phyloP scores from a whole-genome alignment of 257 asterid species.

The Thymus quinquecostatus region DNA sequence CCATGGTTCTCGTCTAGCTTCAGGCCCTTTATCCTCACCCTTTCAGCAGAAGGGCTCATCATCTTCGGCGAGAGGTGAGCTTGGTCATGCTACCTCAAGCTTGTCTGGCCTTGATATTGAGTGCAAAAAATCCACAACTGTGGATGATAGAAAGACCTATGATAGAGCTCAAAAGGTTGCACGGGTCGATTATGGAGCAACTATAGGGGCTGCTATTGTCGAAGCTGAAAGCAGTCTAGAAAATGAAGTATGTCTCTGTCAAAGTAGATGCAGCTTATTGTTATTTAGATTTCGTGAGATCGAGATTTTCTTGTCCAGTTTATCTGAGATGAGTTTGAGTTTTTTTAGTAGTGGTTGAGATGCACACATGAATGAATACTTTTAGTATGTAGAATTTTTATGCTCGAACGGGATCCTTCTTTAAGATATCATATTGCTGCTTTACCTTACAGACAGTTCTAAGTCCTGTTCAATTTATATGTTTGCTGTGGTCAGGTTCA shows the following conservation, averaged over 20 bases:
- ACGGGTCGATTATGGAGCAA: constrained; percentile 68
- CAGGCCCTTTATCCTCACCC: constrained; percentile 88
- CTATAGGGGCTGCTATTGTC: constrained; percentile 88
- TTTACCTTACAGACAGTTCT: constrained; percentile 11
- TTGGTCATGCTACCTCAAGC: constrained; percentile 59
- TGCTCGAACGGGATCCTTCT: constrained; percentile 17
- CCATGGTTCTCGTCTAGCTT: constrained; percentile 96
- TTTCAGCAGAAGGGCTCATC: constrained; percentile 52
- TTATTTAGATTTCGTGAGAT: constrained; percentile 38
- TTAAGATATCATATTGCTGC: constrained; percentile 18
- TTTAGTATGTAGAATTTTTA: constrained; percentile 6
- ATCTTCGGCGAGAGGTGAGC: constrained; percentile 36
- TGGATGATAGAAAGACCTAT: constrained; percentile 36
- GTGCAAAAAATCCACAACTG: constrained; percentile 41
- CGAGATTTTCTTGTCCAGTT: constrained; percentile 18
- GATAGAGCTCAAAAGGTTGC: constrained; percentile 63
- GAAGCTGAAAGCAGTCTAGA: constrained; percentile 87
- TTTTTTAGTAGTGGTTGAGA: constrained; percentile 24
- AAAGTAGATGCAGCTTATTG: constrained; percentile 45
- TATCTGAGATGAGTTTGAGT: constrained; percentile 15
- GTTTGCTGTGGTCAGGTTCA: constrained; percentile 42
- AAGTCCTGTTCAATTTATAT: constrained; percentile 13
- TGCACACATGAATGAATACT: constrained; percentile 9
- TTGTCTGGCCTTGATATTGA: constrained; percentile 50
- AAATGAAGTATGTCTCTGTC: constrained; percentile 70